phyloP scores from a whole-genome alignment of 306 rosid genomes.

The Malus domestica region ASM211411v1 NC_041792.1:10435001-10435500 shows the following conservation, averaged over 20 bases:
- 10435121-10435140: constrained; percentile 30
- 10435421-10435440: neutral
- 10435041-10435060: neutral
- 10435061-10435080: constrained; percentile 21
- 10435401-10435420: neutral
- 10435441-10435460: neutral
- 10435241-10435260: too few species aligned
- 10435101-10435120: constrained; percentile 33
- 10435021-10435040: neutral
- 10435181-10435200: too few species aligned
- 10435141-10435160: constrained; percentile 32
- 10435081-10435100: constrained; percentile 8
- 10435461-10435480: neutral
- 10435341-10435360: neutral
- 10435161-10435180: constrained; percentile 1
- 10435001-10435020: constrained; percentile 4
- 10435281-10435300: too few species aligned
- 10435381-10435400: neutral
- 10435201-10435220: too few species aligned
- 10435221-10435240: too few species aligned
- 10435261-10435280: too few species aligned
- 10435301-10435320: neutral
- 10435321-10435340: neutral
- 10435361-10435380: constrained; percentile 2
- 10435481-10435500: neutral